Conservation (phyloP, 768 basidiomycete genomes). For the Suillus subalutaceus region DNA sequence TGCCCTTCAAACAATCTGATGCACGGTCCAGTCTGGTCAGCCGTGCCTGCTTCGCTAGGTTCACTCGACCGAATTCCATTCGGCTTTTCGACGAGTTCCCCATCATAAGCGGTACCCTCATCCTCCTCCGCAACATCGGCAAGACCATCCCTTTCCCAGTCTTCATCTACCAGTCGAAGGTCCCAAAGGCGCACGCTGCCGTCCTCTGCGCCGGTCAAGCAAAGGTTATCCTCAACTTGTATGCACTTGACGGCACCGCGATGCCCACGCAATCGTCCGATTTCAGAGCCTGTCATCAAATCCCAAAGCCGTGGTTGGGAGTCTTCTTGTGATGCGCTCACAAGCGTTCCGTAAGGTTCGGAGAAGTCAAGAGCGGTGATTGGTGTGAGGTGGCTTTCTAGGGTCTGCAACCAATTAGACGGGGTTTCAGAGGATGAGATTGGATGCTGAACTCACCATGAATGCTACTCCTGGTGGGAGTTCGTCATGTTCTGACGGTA, state of each 20-base stretch:
- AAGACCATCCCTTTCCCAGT: constrained; percentile 55
- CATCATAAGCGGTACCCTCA: constrained; percentile 39
- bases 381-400: constrained; percentile 78
- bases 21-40: constrained; percentile 54
- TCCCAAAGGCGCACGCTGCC: constrained; percentile 91
- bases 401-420: constrained; percentile 52
- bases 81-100: constrained; percentile 40
- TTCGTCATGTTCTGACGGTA: constrained; percentile 97
- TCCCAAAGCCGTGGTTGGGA: constrained; percentile 93
- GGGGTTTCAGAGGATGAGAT: neutral
- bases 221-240: constrained; percentile 91
- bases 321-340: constrained; percentile 86
- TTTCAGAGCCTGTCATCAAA: constrained; percentile 83
- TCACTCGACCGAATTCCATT: constrained; percentile 45
- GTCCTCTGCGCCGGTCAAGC: constrained; percentile 89
- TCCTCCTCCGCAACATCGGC: constrained; percentile 70
- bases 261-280: constrained; percentile 85
- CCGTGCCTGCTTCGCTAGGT: constrained; percentile 41
- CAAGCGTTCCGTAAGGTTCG: constrained; percentile 94
- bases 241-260: constrained; percentile 80
- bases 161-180: constrained; percentile 78
- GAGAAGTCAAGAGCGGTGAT: constrained; percentile 93
- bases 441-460: constrained; percentile 64
- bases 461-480: constrained; percentile 94
- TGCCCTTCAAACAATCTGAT: constrained; percentile 85